Percentiles rank a stretch among this genome's conserved stretches.
Conservation (phyloP, 306 rosid genomes). For the Vigna trinervia region DNA sequence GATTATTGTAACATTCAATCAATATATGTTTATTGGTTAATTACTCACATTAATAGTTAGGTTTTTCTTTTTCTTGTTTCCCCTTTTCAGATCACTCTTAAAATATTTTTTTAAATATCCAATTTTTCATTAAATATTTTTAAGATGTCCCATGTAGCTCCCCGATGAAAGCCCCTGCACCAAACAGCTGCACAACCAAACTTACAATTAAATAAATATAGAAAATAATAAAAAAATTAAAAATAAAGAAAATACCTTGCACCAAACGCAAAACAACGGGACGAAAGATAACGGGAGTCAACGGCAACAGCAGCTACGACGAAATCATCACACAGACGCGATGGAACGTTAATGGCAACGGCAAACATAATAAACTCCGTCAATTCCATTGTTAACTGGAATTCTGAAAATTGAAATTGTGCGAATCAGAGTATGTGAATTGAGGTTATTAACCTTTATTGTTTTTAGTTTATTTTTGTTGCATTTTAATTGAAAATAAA, state of each 20-base stretch:
- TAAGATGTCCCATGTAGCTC: background rate
- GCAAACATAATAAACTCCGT: conserved; percentile 44
- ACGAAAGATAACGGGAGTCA: conserved; percentile 36
- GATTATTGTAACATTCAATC: no score
- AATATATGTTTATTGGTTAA: no score
- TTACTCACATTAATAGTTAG: background rate
- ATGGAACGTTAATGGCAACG: conserved; percentile 46
- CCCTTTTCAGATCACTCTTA: background rate
- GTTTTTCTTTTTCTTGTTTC: background rate
- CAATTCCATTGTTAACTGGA: conserved; percentile 35
- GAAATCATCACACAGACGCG: conserved; percentile 18
- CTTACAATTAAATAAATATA: conserved; percentile 27
- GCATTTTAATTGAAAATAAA: conserved; percentile 15
- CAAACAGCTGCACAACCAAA: conserved; percentile 32
- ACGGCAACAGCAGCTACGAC: conserved; percentile 31
- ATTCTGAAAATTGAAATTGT: background rate
- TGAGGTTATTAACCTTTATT: background rate
- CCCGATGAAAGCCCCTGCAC: conserved; percentile 17
- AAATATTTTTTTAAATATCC: background rate
- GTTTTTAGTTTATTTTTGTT: background rate
- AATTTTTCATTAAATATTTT: background rate
- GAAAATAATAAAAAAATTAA: background rate
- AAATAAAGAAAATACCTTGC: conserved; percentile 50
- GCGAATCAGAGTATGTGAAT: background rate
- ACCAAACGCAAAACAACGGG: conserved; percentile 36